Conservation (phyloP, 1,139 yeast species). For the Saccharomyces uvarum region DNA sequence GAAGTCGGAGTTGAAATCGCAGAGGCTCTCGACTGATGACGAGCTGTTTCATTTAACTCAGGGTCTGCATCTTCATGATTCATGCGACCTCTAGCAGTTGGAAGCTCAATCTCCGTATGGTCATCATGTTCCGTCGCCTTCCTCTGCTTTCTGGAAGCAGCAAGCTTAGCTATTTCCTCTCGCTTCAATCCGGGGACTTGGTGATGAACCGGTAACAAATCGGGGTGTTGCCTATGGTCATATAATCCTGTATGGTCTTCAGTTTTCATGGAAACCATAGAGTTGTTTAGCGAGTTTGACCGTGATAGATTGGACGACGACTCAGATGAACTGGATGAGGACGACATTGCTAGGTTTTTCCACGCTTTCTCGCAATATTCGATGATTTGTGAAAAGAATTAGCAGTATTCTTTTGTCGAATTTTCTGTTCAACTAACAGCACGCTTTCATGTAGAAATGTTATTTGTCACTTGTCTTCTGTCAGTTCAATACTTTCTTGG, state of each 20-base stretch:
- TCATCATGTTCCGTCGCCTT: neutral
- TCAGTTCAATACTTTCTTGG: too few relatives aligned
- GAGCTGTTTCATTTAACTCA: slow-evolving; percentile 4
- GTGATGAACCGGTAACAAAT: slow-evolving; percentile 11
- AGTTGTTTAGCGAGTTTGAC: slow-evolving; percentile 20
- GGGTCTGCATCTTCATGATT: slow-evolving; percentile 10
- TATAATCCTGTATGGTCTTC: slow-evolving; percentile 41
- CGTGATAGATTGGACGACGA: slow-evolving; percentile 15
- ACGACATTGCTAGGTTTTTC: neutral
- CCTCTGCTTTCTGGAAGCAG: neutral
- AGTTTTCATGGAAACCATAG: slow-evolving; percentile 33
- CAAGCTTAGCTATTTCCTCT: neutral
- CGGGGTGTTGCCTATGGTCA: slow-evolving; percentile 51
- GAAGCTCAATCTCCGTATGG: neutral
- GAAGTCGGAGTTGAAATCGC: slow-evolving; percentile 4
- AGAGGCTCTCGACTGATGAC: slow-evolving; percentile 3
- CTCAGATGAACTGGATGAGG: slow-evolving; percentile 1
- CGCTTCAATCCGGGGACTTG: neutral
- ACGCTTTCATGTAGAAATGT: neutral
- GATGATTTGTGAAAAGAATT: neutral
- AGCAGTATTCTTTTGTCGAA: neutral
- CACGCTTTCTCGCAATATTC: neutral
- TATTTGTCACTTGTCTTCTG: neutral
- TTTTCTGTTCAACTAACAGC: neutral
- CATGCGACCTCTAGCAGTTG: neutral